Evolutionary conservation across 169 alveolate species (phyloP), one percentile per base, ranked within the genome.

Genomic region (Cryptosporidium andersoni): DNA sequence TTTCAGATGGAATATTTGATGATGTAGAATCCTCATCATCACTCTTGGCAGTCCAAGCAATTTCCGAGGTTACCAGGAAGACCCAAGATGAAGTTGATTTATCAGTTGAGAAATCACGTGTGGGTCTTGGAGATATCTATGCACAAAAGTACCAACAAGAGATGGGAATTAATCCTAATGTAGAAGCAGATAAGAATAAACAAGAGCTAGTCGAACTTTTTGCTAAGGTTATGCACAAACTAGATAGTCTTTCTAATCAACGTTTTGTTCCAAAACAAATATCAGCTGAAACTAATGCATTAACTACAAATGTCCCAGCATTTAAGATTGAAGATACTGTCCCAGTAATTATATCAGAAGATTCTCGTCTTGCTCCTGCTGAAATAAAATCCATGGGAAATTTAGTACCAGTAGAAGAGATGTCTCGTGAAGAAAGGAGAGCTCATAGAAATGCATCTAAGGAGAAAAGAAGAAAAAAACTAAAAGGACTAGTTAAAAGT

Each of bases 241-340:
- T 74, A 36, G 85, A 74, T 49, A 58, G 64, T 14, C 39, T 74
- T 2, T 74, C 85, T n/a, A 74, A 74, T 37, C 85, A 74, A 47
- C 60, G 60, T 74, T 74, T 53, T 42, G 67, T 40, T 45, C 42
- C 85, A 9, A 62, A 62, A 43, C n/a, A 45, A 56, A 60, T 47
- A 14, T 2, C 52, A 7, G 36, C 60, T 56, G 8, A 6, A 8
- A 74, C 40, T 74, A 51, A 66, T 49, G 8, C 55, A 9, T 3
- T 60, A 4, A 47, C 25, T 16, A 60, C 6, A 4, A 2, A 25
- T 60, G 40, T 55, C 4, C 85, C 85, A 2, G 55, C 68, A 8
- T 68, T 74, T 60, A 74, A 74, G 47, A 53, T 64, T 14, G 85
- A 74, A 42, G 85, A 74, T 58, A 34, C 85, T 7, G 49, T 74